phyloP scores from a whole-genome alignment of 1,284 basidiomycete species.

The Ceratobasidium theobromae region DNA sequence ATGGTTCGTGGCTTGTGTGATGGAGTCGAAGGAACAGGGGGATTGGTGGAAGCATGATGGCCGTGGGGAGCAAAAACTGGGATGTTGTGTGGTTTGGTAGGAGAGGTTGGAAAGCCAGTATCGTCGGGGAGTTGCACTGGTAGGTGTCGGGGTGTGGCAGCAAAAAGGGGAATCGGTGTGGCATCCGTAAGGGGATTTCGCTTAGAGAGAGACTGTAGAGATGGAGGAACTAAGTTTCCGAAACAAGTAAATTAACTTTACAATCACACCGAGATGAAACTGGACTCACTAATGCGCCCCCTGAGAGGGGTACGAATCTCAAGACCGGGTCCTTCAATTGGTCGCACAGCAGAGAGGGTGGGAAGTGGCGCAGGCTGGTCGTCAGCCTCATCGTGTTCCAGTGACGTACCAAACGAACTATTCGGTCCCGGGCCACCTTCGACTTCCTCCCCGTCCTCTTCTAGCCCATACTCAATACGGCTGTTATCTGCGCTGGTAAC shows the following conservation, averaged over 20 bases:
- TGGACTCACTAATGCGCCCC: slow-evolving; percentile 3
- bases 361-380: slow-evolving; percentile 15
- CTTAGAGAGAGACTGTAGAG: slow-evolving; percentile 24
- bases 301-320: slow-evolving; percentile 18
- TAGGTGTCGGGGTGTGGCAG: slow-evolving; percentile 16
- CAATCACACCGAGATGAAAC: background rate
- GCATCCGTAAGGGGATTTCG: background rate
- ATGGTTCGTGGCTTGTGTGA: background rate
- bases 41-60: background rate
- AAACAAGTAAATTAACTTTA: background rate
- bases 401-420: background rate
- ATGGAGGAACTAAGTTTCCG: background rate
- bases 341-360: slow-evolving; percentile 2
- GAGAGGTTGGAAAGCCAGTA: background rate
- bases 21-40: slow-evolving; percentile 15
- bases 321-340: slow-evolving; percentile 10
- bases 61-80: slow-evolving; percentile 2
- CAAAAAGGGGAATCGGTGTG: slow-evolving; percentile 6
- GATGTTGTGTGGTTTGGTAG: background rate
- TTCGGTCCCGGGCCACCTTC: background rate
- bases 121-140: background rate
- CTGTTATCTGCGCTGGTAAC: slow-evolving; percentile 1
- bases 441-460: background rate
- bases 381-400: slow-evolving; percentile 3
- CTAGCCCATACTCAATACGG: background rate